Base-by-base conservation (phyloP, 2,329 filamentous ascomycete species). In the Cladophialophora yegresii region DNA sequence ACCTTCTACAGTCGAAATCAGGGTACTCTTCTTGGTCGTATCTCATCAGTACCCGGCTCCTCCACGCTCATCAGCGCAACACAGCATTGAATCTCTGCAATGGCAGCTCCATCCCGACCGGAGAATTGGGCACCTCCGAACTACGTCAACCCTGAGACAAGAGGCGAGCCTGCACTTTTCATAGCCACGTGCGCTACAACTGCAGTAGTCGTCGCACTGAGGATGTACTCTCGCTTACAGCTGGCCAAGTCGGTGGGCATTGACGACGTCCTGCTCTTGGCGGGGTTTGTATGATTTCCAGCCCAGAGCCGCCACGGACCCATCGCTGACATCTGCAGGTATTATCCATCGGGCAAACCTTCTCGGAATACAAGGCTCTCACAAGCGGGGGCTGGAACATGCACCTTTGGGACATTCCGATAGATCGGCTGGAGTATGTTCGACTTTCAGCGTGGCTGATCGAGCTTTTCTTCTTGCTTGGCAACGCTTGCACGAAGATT, bases 391-490 rank as follows among this genome's bases (percentile, higher is more conserved):
- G 62, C 26, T 67, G 65, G 65, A 56, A 67, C 32, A 58, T 28
- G 47, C 65, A 67, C 54, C 45, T 67, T 30, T 67, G 65, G 62
- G 62, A 67, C 53, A 33, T 67, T 30, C 56, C 55, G 9, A n/a
- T 50, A 4, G 32, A 61, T n/a, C 49, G 45, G 45, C 51, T 65
- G 13, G 12, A 58, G 22, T 54, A 65, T 26, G 20, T 63, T 13
- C 54, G 65, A n/a, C 58, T 67, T 16, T 61, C 59, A 28, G 65
- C 56, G 9, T 67, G 62, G 65, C 36, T 67, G 12, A 63, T 63
- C 13, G 65, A 67, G 40, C 53, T 65, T 43, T 67, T 67, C 62
- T 67, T 67, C 53, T 26, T 65, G 13, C 30, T 63, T n/a, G 60
- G 62, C 32, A 67, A 64, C 30, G 59, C 59, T 16, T 65, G 62